phyloP scores from a whole-genome alignment of 1,139 yeast genomes.

The Taphrina wiesneri region DNA sequence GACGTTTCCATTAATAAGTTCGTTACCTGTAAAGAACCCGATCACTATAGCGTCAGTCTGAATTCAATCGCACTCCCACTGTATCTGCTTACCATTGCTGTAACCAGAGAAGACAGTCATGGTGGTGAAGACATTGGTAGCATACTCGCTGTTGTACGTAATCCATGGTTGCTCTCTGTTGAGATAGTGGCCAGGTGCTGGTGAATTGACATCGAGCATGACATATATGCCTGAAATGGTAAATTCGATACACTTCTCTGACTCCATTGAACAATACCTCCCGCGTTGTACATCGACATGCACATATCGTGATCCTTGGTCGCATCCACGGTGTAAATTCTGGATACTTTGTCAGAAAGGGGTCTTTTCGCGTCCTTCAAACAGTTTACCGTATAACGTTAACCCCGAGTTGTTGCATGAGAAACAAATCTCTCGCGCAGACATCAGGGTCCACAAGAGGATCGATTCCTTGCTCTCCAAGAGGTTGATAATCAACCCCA shows the following conservation, averaged over 20 bases:
- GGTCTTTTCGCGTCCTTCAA: slow-evolving; percentile 48
- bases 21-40: slow-evolving; percentile 92
- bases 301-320: slow-evolving; percentile 79
- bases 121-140: slow-evolving; percentile 72
- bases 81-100: slow-evolving; percentile 52
- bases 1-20: slow-evolving; percentile 76
- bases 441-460: slow-evolving; percentile 69
- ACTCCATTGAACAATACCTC: slow-evolving; percentile 58
- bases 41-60: slow-evolving; percentile 48
- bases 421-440: slow-evolving; percentile 79
- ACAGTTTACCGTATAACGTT: slow-evolving; percentile 58
- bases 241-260: background rate
- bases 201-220: slow-evolving; percentile 82
- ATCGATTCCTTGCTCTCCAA: slow-evolving; percentile 72
- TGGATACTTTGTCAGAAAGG: background rate
- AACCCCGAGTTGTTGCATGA: slow-evolving; percentile 72
- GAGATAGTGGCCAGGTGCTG: slow-evolving; percentile 61
- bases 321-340: slow-evolving; percentile 51
- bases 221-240: slow-evolving; percentile 57
- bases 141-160: slow-evolving; percentile 65
- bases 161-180: slow-evolving; percentile 66
- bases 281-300: slow-evolving; percentile 79
- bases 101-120: slow-evolving; percentile 80
- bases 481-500: slow-evolving; percentile 72
- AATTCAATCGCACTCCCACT: background rate